Percentiles rank a stretch among this genome's conserved stretches.
These are phyloP conservation scores for Talaromyces islandicus DNA, from an alignment of 2,329 filamentous ascomycete genomes.

Conservation along the genomic window DNA sequence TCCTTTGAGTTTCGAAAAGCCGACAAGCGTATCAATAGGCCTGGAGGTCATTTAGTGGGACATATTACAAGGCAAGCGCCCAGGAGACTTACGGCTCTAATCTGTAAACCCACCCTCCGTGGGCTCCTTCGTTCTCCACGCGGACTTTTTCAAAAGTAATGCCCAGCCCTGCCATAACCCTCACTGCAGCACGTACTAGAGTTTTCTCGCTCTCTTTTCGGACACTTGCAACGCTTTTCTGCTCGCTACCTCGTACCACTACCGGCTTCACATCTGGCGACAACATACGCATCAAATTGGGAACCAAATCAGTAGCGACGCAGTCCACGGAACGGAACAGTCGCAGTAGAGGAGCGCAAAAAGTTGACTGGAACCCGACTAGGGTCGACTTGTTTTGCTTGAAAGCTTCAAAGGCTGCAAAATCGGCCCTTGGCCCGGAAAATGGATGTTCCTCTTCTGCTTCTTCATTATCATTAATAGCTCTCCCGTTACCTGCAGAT, in stretches of 20 bases:
- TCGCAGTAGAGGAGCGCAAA: conserved; percentile 66
- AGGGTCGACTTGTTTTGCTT: conserved; percentile 73
- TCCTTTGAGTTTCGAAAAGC: conserved; percentile 47
- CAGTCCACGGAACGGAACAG: conserved; percentile 74
- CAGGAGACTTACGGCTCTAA: conserved; percentile 75
- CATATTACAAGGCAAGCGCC: conserved; percentile 29
- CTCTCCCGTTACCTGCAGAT: conserved; percentile 38
- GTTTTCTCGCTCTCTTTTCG: conserved; percentile 77
- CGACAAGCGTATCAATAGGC: conserved; percentile 69
- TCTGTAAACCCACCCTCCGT: conserved; percentile 74
- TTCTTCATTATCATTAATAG: conserved; percentile 34
- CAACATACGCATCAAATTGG: conserved; percentile 76
- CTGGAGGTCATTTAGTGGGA: conserved; percentile 32
- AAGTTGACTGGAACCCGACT: conserved; percentile 63
- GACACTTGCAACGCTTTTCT: conserved; percentile 70
- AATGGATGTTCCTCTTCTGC: conserved; percentile 62
- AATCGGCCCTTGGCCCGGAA: conserved; percentile 75
- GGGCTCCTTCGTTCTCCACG: conserved; percentile 62
- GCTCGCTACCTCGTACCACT: conserved; percentile 64
- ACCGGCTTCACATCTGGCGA: conserved; percentile 89
- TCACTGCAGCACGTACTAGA: conserved; percentile 73
- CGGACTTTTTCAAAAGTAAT: conserved; percentile 74
- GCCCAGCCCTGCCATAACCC: conserved; percentile 75
- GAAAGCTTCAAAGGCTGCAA: conserved; percentile 69
- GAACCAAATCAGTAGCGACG: conserved; percentile 74